phyloP scores from a whole-genome alignment of 2,329 filamentous ascomycete genomes.

The Xylariaceae sp. region DNA sequence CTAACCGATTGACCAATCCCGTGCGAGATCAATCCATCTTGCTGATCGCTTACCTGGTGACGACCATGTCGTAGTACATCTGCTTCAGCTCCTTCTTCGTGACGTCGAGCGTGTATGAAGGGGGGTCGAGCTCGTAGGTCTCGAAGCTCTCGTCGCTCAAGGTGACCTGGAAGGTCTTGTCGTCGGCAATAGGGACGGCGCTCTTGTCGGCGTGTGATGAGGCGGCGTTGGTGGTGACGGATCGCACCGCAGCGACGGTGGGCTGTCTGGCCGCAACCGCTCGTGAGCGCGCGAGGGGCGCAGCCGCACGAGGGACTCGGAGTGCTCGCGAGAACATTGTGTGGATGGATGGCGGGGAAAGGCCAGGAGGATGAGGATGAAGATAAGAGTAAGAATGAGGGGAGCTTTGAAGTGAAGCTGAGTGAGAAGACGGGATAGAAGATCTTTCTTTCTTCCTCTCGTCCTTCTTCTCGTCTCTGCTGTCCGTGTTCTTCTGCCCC shows the following conservation, averaged over 20 bases:
- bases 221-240: conserved; percentile 92
- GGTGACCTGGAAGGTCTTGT: conserved; percentile 85
- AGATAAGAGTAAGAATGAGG: neutral
- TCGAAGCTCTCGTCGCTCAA: conserved; percentile 99
- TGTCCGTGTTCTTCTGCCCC: neutral
- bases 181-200: conserved; percentile 57
- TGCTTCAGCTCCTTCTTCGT: conserved; percentile 98
- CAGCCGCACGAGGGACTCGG: conserved; percentile 53
- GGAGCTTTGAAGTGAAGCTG: neutral
- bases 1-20: neutral
- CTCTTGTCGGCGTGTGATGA: conserved; percentile 81
- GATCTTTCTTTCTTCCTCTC: neutral
- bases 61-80: conserved; percentile 99
- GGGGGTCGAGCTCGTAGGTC: conserved; percentile 97
- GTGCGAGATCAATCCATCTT: neutral
- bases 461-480: neutral
- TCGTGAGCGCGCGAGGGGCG: conserved; percentile 48
- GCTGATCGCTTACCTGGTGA: conserved; percentile 64
- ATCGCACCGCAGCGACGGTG: conserved; percentile 53
- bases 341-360: conserved; percentile 10
- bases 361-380: conserved; percentile 6
- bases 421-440: neutral
- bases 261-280: conserved; percentile 35
- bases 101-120: conserved; percentile 82
- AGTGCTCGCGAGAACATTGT: conserved; percentile 67